A percentile compares a stretch with the other conserved stretches of the same genome.
These are phyloP conservation scores for Neofusicoccum laricinum DNA, from an alignment of 2,329 filamentous ascomycete genomes.

Conservation along the genomic window DNA sequence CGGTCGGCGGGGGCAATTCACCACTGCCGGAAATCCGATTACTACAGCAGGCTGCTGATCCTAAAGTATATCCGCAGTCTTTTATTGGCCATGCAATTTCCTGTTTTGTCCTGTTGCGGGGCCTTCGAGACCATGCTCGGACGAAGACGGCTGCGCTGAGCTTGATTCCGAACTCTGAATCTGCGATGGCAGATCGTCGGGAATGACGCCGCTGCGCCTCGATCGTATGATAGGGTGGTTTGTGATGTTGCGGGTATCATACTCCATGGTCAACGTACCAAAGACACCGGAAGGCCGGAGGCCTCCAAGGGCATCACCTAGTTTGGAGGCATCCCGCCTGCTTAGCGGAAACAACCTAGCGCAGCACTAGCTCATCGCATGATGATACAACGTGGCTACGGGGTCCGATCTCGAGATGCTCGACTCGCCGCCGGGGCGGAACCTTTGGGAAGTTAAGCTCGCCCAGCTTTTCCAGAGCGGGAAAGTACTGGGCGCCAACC, in stretches of 20 bases:
- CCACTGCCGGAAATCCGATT: no score
- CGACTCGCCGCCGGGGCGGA: not conserved
- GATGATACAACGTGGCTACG: not conserved
- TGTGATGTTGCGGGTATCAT: no score
- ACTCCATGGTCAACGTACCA: no score
- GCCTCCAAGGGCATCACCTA: not conserved
- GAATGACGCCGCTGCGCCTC: not conserved
- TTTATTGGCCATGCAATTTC: no score
- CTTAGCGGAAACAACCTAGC: not conserved
- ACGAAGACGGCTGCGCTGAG: no score
- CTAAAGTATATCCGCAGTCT: no score
- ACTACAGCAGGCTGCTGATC: no score
- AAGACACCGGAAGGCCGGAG: not conserved
- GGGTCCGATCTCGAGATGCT: not conserved
- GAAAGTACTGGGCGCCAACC: not conserved
- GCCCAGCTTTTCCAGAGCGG: not conserved
- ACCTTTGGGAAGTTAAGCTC: not conserved
- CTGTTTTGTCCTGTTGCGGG: no score
- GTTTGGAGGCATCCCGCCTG: not conserved
- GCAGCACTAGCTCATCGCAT: not conserved
- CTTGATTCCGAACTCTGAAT: not conserved
- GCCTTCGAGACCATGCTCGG: no score
- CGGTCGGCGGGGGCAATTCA: no score
- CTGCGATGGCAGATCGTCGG: not conserved
- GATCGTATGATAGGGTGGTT: no score